Evolutionary conservation across 2,329 filamentous ascomycete species (phyloP).

Genomic region (Zasmidium cellare): DNA sequence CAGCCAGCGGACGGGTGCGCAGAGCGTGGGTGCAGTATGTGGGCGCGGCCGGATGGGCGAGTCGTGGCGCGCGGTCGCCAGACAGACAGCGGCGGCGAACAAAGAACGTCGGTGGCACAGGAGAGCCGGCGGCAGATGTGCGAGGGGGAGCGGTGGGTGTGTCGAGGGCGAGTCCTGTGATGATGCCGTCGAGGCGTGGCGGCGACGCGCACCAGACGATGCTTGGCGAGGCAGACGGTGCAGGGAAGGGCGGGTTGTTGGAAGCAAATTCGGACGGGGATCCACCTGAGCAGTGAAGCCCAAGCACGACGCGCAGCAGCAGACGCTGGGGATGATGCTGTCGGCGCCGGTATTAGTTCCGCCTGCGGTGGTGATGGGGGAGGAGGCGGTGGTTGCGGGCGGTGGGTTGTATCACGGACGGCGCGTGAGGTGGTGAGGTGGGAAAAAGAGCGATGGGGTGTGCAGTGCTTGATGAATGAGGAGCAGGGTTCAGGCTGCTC

Average conservation of each 20-base stretch:
- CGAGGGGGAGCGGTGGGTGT: neutral
- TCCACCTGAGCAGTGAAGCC: neutral
- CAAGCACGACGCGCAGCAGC: neutral
- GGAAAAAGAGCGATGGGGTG: too few species aligned
- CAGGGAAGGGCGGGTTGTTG: slow-evolving; percentile 1
- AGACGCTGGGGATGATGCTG: neutral
- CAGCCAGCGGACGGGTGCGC: neutral
- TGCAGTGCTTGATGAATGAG: too few species aligned
- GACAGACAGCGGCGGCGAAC: neutral
- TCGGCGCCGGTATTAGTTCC: neutral
- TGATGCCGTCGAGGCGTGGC: neutral
- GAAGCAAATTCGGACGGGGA: slow-evolving; percentile 1
- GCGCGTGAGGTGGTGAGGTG: too few species aligned
- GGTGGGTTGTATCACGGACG: too few species aligned
- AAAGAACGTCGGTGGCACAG: slow-evolving; percentile 10
- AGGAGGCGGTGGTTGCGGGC: too few species aligned
- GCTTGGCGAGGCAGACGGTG: neutral
- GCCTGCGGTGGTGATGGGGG: too few species aligned
- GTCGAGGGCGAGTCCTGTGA: neutral
- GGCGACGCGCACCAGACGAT: neutral
- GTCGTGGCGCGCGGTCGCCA: slow-evolving; percentile 5
- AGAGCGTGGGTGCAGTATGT: neutral
- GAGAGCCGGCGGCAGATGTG: neutral
- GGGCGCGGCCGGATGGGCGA: neutral
- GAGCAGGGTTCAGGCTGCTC: neutral